These are phyloP conservation scores for Hyaloscypha bicolor DNA, from an alignment of 495 filamentous ascomycete species.

Conservation along the genomic window DNA sequence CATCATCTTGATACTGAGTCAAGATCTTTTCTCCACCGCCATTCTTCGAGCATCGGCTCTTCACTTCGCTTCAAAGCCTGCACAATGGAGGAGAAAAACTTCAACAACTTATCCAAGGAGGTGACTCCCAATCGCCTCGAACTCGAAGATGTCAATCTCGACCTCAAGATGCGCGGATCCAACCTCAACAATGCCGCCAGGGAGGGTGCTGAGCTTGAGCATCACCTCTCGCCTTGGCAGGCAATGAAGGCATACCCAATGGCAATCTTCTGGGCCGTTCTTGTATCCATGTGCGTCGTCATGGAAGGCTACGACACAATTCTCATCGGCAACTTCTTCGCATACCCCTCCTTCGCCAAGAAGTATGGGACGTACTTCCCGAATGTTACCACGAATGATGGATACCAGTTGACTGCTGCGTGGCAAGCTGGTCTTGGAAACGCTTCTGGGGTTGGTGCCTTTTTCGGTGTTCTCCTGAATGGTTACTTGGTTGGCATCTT, in stretches of 20 bases:
- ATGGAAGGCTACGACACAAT: slow-evolving; percentile 67
- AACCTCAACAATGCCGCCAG: slow-evolving; percentile 8
- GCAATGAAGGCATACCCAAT: slow-evolving; percentile 21
- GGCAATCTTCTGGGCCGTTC: slow-evolving; percentile 48
- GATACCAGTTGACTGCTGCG: slow-evolving; percentile 44
- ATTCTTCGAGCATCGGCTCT: not conserved
- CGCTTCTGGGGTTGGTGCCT: slow-evolving; percentile 13
- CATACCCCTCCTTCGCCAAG: slow-evolving; percentile 59
- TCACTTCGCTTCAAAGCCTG: not conserved
- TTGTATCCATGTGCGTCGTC: slow-evolving; percentile 60
- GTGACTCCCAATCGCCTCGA: slow-evolving; percentile 7
- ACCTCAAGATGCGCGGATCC: slow-evolving; percentile 11
- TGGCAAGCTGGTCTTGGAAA: slow-evolving; percentile 28
- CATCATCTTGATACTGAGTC: not conserved
- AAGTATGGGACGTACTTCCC: slow-evolving; percentile 61
- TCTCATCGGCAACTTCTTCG: slow-evolving; percentile 58
- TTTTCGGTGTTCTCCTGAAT: slow-evolving; percentile 48
- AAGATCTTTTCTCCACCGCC: not conserved
- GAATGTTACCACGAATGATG: slow-evolving; percentile 47
- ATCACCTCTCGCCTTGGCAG: not conserved
- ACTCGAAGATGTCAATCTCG: slow-evolving; percentile 14
- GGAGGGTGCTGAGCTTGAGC: not conserved
- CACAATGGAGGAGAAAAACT: slow-evolving; percentile 6
- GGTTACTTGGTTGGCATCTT: slow-evolving; percentile 48
- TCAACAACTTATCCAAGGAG: not conserved